Base-by-base conservation (phyloP, 164 flowering plant species). In the Brasenia schreberi region DNA sequence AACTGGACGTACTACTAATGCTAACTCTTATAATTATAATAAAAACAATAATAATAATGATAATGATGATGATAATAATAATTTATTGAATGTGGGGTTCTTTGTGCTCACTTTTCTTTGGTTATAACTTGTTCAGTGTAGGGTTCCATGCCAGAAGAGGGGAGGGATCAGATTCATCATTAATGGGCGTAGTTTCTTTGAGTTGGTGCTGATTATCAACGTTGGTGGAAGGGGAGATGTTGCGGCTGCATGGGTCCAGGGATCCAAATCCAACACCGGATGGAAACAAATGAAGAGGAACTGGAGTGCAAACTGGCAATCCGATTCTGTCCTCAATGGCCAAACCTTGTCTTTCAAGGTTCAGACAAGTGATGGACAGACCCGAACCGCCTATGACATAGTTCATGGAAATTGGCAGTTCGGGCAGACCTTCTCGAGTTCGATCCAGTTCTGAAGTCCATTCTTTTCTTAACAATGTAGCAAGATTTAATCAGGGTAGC, bases 221-320 rank as follows among this genome's bases (percentile, higher is more conserved):
- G 88, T 90, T 6, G 97, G 59, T 4, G 88, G 84, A 5, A 82
- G 87, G 12, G 98, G 98, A 62, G 79, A 89, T 0, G 76, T 93
- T 14, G 69, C 72, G 67, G 80, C 94, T 0, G 90, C 78, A 14
- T 77, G 75, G 16, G 81, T 93, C 70, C 89, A 84, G 73, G 94
- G 98, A 18, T 79, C 96, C 1, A 68, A 67, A 16, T 79, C 96
- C 2, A 68, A 67, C 11, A 81, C 88, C 0, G 75, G 68, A 0
- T 93, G 97, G 98, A 64, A 80, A 78, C 59, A 84, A 2, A 82
- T 94, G 98, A 85, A 97, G 0, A 85, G 95, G 75, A 94, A 94
- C 65, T 91, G 98, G 98, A 97, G 97, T 42, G 88, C 94, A 16
- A 89, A 87, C 66, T 94, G 97, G 96, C 97, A 90, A 63, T 86